Conservation (phyloP, 495 filamentous ascomycete species). For the Aspergillus leporis region DNA sequence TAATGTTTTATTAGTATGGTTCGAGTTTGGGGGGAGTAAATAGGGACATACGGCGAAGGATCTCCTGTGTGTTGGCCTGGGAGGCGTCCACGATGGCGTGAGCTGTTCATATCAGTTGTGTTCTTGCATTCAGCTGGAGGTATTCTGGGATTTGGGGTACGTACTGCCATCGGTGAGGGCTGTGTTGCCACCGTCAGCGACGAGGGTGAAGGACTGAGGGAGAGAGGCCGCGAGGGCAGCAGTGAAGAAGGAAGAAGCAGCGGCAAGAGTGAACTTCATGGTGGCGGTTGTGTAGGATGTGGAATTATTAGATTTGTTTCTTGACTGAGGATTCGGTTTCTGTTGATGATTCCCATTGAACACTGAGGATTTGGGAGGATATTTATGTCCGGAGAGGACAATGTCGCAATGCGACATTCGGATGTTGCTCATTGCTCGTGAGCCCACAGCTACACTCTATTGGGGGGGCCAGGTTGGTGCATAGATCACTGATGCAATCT, state of each 20-base stretch:
- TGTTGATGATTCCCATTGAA: not conserved
- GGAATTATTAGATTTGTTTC: not conserved
- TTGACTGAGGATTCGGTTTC: not conserved
- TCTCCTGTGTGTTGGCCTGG: conserved; percentile 13
- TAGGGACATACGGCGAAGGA: conserved; percentile 30
- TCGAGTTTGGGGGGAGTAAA: not conserved
- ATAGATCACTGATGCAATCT: not conserved
- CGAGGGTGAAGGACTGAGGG: conserved; percentile 34
- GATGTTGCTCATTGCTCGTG: not conserved
- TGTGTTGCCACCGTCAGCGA: conserved; percentile 32
- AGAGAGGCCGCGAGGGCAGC: conserved; percentile 29
- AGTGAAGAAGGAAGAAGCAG: conserved; percentile 27
- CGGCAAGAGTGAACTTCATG: conserved; percentile 37
- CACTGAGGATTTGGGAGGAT: not conserved
- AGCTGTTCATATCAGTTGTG: conserved; percentile 6
- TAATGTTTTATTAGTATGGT: conserved; percentile 9
- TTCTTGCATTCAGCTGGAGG: not conserved
- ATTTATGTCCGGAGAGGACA: not conserved
- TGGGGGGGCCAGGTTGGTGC: not conserved
- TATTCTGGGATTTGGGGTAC: not conserved
- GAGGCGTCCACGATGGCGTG: conserved; percentile 29
- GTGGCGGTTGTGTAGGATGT: conserved; percentile 3
- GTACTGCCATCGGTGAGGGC: conserved; percentile 37
- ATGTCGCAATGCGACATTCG: not conserved
- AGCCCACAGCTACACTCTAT: not conserved